Conservation (phyloP, 345 rosid species). For the Camelina neglecta region DNA sequence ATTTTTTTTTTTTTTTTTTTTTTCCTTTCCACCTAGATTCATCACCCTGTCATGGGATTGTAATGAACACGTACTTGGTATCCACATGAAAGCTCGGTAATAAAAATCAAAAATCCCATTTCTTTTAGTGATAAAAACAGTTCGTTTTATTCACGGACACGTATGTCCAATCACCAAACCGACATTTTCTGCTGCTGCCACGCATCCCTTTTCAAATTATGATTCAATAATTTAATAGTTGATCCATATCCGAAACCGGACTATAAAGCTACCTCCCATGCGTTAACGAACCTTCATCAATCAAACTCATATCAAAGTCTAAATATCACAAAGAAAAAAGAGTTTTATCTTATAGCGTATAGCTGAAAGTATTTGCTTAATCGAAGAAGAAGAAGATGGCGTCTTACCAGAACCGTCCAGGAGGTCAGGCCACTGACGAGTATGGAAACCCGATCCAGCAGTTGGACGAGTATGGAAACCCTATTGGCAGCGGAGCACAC, state of each 20-base stretch:
- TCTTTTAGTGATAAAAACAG: not conserved
- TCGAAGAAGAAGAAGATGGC: constrained; percentile 36
- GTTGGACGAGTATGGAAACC: constrained; percentile 46
- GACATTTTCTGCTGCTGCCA: constrained; percentile 15
- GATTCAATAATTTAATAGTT: not conserved
- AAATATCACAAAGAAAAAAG: constrained; percentile 4
- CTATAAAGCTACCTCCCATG: constrained; percentile 32
- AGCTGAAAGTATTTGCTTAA: constrained; percentile 19
- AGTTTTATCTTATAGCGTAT: not conserved
- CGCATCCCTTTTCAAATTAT: not conserved
- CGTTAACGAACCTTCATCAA: constrained; percentile 28
- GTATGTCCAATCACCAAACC: constrained; percentile 25
- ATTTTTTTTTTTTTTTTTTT: not conserved
- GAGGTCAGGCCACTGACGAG: constrained; percentile 50
- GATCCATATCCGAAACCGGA: constrained; percentile 39
- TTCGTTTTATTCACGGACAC: not conserved
- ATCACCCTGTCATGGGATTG: constrained; percentile 27
- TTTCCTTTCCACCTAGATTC: constrained; percentile 5
- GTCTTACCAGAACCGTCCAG: constrained; percentile 43
- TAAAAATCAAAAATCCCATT: constrained; percentile 1
- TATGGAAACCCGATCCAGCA: constrained; percentile 47
- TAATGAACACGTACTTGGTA: constrained; percentile 35
- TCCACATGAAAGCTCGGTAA: constrained; percentile 13
- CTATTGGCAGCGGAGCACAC: constrained; percentile 33
- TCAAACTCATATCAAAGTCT: constrained; percentile 18